Evolutionary conservation across 2,329 filamentous ascomycete species (phyloP).

Genomic region (Penicillium sp.): DNA sequence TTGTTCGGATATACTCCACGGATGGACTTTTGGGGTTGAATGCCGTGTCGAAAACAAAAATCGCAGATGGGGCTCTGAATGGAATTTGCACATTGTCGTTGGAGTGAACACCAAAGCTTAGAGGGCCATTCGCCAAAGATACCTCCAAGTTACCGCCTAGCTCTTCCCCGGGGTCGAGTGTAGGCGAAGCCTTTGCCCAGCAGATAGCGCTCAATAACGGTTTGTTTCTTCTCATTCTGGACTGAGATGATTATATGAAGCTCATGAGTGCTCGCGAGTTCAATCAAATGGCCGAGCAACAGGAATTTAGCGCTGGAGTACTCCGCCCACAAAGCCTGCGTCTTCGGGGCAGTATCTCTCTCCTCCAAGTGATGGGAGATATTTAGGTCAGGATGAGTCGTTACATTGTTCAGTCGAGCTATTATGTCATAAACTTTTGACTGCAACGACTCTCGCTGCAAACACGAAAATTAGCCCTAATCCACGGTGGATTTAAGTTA

Average conservation of each 20-base stretch:
- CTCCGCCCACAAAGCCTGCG: slow-evolving; percentile 47
- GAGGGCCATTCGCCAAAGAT: slow-evolving; percentile 34
- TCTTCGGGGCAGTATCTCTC: slow-evolving; percentile 32
- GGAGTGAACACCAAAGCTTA: slow-evolving; percentile 40
- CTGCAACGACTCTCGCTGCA: slow-evolving; percentile 27
- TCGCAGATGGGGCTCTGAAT: slow-evolving; percentile 38
- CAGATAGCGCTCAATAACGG: slow-evolving; percentile 45
- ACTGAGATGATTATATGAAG: slow-evolving; percentile 43
- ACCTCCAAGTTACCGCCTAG: slow-evolving; percentile 37
- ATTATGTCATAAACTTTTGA: slow-evolving; percentile 37
- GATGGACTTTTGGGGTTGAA: slow-evolving; percentile 42
- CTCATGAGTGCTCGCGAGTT: slow-evolving; percentile 34
- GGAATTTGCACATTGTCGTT: slow-evolving; percentile 32
- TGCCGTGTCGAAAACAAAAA: slow-evolving; percentile 46
- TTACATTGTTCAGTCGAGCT: slow-evolving; percentile 41
- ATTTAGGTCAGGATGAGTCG: slow-evolving; percentile 47
- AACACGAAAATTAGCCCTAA: slow-evolving; percentile 10
- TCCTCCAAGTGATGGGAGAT: slow-evolving; percentile 39
- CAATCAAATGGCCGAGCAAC: slow-evolving; percentile 44
- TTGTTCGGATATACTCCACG: slow-evolving; percentile 41
- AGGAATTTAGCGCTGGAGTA: slow-evolving; percentile 50
- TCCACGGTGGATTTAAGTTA: background rate
- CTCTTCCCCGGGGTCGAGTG: slow-evolving; percentile 31
- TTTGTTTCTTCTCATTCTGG: slow-evolving; percentile 35
- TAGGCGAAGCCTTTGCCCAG: slow-evolving; percentile 40